Percentiles rank a stretch among this genome's conserved stretches.
Conservation (phyloP, 106 monocot genomes). For the Posidonia australis region DNA sequence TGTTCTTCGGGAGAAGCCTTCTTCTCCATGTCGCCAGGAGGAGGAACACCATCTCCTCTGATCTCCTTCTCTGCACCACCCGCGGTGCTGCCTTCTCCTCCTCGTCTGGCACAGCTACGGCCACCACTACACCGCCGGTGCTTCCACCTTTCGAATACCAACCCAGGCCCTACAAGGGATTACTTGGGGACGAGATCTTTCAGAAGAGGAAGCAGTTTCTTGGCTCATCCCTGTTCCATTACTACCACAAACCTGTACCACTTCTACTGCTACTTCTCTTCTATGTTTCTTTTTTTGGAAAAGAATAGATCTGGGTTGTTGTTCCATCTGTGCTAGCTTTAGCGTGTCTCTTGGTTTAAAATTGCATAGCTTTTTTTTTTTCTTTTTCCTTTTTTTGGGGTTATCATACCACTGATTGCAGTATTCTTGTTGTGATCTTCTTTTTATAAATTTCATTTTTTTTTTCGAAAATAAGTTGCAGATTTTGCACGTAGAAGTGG, state of each 20-base stretch:
- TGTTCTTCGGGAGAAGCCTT: too few relatives aligned
- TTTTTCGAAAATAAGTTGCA: too few relatives aligned
- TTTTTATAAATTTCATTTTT: too few relatives aligned
- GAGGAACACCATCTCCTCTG: neutral
- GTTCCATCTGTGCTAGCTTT: too few relatives aligned
- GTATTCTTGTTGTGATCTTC: too few relatives aligned
- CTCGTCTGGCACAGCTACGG: neutral
- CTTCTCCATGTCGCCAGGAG: too few relatives aligned
- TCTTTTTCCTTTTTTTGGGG: too few relatives aligned
- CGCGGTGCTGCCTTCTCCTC: slow-evolving; percentile 14
- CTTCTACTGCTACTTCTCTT: neutral
- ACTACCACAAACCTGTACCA: slow-evolving; percentile 80
- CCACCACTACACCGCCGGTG: slow-evolving; percentile 23
- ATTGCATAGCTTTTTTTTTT: too few relatives aligned
- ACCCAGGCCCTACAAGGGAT: slow-evolving; percentile 58
- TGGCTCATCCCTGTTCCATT: slow-evolving; percentile 81
- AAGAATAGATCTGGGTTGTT: neutral
- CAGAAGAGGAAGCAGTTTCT: slow-evolving; percentile 65
- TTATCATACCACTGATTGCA: too few relatives aligned
- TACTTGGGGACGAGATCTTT: slow-evolving; percentile 55
- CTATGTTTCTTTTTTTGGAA: neutral
- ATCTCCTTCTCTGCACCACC: neutral
- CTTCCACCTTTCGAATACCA: slow-evolving; percentile 64
- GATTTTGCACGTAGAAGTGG: too few relatives aligned
- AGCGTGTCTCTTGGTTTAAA: too few relatives aligned